These are phyloP conservation scores for Ilyonectria sp. DNA, from an alignment of 2,329 filamentous ascomycete species.

Conservation along the genomic window DNA sequence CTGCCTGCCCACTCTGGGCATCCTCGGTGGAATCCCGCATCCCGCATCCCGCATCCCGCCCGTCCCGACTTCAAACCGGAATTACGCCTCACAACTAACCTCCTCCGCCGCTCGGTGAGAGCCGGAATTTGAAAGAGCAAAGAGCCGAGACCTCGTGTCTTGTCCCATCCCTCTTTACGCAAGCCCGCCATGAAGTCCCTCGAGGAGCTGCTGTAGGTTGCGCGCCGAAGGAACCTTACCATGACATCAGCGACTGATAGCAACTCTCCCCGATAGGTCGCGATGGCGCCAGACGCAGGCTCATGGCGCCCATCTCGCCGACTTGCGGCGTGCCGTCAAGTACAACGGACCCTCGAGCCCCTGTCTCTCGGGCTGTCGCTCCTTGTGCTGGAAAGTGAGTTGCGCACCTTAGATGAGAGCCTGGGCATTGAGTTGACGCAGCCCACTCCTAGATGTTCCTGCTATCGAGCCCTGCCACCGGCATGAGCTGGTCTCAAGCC, in stretches of 20 bases:
- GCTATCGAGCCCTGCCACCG: slow-evolving; percentile 78
- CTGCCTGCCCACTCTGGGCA: not conserved
- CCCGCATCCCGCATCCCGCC: slow-evolving; percentile 13
- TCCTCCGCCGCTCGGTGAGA: slow-evolving; percentile 18
- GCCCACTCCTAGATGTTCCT: slow-evolving; percentile 76
- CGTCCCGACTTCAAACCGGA: slow-evolving; percentile 11
- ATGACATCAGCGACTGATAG: slow-evolving; percentile 36
- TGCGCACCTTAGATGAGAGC: not conserved
- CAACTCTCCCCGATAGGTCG: slow-evolving; percentile 62
- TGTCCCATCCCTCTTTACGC: slow-evolving; percentile 7
- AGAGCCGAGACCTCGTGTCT: not conserved
- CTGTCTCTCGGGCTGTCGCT: slow-evolving; percentile 82
- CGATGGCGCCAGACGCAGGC: slow-evolving; percentile 78
- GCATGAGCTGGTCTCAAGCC: slow-evolving; percentile 77
- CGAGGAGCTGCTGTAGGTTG: slow-evolving; percentile 56
- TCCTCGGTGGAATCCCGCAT: slow-evolving; percentile 4
- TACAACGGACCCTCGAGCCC: slow-evolving; percentile 72
- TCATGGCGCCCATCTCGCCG: slow-evolving; percentile 70
- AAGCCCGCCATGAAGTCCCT: slow-evolving; percentile 54
- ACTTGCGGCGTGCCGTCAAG: slow-evolving; percentile 76
- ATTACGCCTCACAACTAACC: slow-evolving; percentile 18
- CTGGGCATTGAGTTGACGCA: slow-evolving; percentile 6
- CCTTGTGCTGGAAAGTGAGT: slow-evolving; percentile 90
- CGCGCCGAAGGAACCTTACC: slow-evolving; percentile 16
- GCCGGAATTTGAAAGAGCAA: not conserved